Evolutionary conservation across 2,329 filamentous ascomycete species (phyloP).

Genomic region (Nemania sp.): DNA sequence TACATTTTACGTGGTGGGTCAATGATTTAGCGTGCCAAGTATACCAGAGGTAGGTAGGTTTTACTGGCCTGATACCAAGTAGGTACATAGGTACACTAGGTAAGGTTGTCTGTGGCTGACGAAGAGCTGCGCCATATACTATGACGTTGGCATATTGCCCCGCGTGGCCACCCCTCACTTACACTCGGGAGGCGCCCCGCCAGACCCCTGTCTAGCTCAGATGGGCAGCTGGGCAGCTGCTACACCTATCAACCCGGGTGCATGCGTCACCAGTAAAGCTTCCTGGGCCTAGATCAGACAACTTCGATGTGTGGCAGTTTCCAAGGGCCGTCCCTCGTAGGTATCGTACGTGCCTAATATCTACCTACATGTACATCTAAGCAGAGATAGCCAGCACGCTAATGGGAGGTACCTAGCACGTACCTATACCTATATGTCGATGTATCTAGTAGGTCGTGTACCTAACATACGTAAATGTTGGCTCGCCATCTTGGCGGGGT

Average conservation of each 20-base stretch:
- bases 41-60: too few species aligned
- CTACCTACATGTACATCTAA: too few species aligned
- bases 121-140: slow-evolving; percentile 1
- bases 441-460: too few species aligned
- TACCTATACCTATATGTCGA: too few species aligned
- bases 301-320: too few species aligned
- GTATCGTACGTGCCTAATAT: too few species aligned
- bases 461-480: background rate
- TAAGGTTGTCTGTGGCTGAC: background rate
- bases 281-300: background rate
- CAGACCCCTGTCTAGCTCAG: background rate
- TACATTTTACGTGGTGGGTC: too few species aligned
- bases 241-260: background rate
- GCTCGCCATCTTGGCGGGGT: background rate
- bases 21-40: too few species aligned
- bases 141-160: background rate
- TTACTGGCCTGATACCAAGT: background rate
- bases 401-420: too few species aligned
- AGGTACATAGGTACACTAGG: background rate
- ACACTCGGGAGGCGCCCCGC: too few species aligned
- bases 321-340: too few species aligned
- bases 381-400: too few species aligned
- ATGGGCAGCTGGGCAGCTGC: background rate
- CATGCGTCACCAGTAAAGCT: background rate
- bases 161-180: background rate